These are phyloP conservation scores for Starmerella davenportii DNA, from an alignment of 805 yeast species.

Conservation along the genomic window DNA sequence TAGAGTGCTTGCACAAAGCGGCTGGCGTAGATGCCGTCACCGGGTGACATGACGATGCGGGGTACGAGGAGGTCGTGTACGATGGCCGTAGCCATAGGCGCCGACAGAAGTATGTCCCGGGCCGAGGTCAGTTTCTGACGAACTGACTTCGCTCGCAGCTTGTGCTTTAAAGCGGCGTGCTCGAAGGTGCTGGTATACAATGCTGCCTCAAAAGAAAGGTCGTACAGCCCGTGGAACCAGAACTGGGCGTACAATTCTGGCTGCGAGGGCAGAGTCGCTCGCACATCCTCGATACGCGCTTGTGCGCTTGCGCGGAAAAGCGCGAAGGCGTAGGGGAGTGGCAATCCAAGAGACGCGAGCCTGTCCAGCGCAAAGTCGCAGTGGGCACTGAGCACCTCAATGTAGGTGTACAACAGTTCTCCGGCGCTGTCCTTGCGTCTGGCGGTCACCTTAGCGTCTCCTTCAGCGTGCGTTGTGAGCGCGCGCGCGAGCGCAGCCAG, in stretches of 20 bases:
- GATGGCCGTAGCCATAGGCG: background rate
- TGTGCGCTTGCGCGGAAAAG: background rate
- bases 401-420: background rate
- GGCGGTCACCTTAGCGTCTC: slow-evolving; percentile 8
- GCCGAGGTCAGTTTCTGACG: background rate
- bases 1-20: slow-evolving; percentile 4
- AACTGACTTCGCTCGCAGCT: slow-evolving; percentile 1
- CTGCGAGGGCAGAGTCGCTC: background rate
- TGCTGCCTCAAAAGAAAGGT: slow-evolving; percentile 1
- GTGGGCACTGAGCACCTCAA: background rate
- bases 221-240: slow-evolving; percentile 2
- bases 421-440: slow-evolving; percentile 5
- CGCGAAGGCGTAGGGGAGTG: background rate
- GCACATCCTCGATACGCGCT: background rate
- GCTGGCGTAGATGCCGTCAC: slow-evolving; percentile 12
- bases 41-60: slow-evolving; percentile 7
- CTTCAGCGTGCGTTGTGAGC: slow-evolving; percentile 1
- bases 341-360: background rate
- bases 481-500: slow-evolving; percentile 7
- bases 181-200: slow-evolving; percentile 1
- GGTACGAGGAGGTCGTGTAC: slow-evolving; percentile 2
- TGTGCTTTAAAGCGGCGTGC: slow-evolving; percentile 2
- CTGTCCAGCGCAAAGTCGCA: background rate
- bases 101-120: background rate
- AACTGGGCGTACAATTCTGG: background rate